Evolutionary conservation across 306 rosid species (phyloP).

Genomic region (Trifolium repens): DNA sequence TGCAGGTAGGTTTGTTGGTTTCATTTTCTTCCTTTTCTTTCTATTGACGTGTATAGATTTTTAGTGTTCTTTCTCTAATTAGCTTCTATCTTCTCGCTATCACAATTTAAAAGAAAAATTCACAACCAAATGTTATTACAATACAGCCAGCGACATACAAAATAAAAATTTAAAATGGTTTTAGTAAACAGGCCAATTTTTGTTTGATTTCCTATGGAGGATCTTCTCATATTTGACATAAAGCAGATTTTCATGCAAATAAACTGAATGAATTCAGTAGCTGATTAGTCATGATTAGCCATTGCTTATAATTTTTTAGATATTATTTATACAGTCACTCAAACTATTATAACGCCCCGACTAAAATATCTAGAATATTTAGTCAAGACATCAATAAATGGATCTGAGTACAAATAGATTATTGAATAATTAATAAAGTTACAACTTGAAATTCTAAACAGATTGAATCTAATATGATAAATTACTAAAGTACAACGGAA

Average conservation of each 20-base stretch:
- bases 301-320: neutral
- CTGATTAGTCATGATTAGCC: neutral
- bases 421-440: no score
- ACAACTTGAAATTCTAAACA: no score
- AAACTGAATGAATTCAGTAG: constrained; percentile 10
- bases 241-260: constrained; percentile 8
- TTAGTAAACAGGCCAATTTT: neutral
- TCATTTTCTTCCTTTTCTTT: constrained; percentile 21
- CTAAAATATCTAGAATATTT: no score
- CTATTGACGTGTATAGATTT: neutral
- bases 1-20: constrained; percentile 80
- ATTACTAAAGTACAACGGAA: no score
- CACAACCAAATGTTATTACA: no score
- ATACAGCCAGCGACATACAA: neutral
- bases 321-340: neutral
- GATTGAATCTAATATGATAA: no score
- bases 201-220: neutral
- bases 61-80: neutral
- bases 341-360: no score
- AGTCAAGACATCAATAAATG: no score
- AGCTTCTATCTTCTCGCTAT: no score
- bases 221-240: neutral
- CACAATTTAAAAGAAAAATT: no score
- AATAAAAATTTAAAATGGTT: no score
- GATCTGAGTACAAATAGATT: no score